Conservation (phyloP, 495 filamentous ascomycete genomes). For the Rostrohypoxylon terebratum region DNA sequence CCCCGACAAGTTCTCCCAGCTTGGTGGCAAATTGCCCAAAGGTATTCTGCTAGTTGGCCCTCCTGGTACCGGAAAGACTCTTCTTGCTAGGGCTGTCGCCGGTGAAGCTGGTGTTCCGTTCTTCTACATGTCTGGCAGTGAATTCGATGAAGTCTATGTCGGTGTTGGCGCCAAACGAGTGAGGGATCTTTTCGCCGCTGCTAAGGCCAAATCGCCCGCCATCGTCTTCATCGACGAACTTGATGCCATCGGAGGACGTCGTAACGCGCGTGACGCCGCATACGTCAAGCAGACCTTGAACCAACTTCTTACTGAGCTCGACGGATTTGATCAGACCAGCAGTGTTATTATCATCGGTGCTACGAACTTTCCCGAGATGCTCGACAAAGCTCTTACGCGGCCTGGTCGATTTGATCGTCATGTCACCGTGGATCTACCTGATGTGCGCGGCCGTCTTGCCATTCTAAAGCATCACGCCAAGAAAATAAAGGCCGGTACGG, state of each 20-base stretch:
- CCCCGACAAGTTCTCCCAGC: conserved; percentile 87
- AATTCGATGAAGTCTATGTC: conserved; percentile 98
- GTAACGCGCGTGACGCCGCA: conserved; percentile 92
- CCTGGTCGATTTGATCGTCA: conserved; percentile 96
- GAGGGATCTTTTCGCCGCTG: conserved; percentile 90
- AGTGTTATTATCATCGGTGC: conserved; percentile 95
- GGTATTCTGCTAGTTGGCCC: conserved; percentile 95
- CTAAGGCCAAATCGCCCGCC: conserved; percentile 88
- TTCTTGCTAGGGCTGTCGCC: conserved; percentile 94
- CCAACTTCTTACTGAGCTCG: conserved; percentile 96
- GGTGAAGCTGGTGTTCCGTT: conserved; percentile 98
- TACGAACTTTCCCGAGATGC: conserved; percentile 92
- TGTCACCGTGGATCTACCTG: conserved; percentile 86
- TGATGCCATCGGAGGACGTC: conserved; percentile 94
- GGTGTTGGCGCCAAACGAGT: conserved; percentile 98
- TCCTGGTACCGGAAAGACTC: conserved; percentile 97
- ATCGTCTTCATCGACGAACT: conserved; percentile 99
- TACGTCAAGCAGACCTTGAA: conserved; percentile 98
- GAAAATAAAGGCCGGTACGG: conserved; percentile 78
- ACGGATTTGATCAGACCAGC: conserved; percentile 93
- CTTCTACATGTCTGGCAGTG: conserved; percentile 99
- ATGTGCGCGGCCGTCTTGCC: conserved; percentile 92
- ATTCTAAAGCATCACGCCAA: conserved; percentile 94
- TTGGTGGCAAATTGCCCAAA: conserved; percentile 96
- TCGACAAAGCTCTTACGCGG: conserved; percentile 94